These are phyloP conservation scores for Salix viminalis DNA, from an alignment of 345 rosid genomes.

Conservation along the genomic window DNA sequence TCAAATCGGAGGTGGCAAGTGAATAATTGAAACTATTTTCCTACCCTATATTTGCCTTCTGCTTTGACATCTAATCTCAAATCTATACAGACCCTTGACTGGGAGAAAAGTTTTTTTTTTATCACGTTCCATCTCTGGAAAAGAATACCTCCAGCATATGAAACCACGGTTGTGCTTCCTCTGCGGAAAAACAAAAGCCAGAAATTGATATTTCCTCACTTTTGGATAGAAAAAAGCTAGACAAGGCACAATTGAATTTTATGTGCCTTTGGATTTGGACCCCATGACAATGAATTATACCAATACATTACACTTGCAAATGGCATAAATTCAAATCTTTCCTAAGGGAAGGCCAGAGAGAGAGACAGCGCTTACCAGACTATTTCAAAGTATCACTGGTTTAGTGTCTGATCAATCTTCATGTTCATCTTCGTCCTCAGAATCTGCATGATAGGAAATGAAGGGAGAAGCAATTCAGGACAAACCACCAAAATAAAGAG, in stretches of 20 bases:
- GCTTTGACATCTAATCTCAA: neutral
- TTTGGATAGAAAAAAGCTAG: neutral
- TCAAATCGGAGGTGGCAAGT: neutral
- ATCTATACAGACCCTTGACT: constrained; percentile 2
- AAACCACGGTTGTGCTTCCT: neutral
- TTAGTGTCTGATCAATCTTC: constrained; percentile 33
- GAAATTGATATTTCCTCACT: neutral
- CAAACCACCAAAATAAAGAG: neutral
- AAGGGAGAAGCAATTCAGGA: neutral
- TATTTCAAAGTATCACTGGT: neutral
- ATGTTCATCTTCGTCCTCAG: constrained; percentile 45
- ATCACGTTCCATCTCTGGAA: neutral
- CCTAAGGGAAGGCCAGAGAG: neutral
- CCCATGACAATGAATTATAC: neutral
- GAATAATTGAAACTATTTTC: neutral
- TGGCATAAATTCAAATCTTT: neutral
- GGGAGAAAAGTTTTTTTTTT: neutral
- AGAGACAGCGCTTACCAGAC: neutral
- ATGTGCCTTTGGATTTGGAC: neutral
- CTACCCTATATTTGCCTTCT: neutral
- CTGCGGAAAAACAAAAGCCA: neutral
- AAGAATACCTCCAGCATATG: neutral
- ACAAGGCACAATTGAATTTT: neutral
- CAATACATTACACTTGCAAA: neutral
- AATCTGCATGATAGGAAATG: constrained; percentile 29